Conservation (phyloP, 768 basidiomycete genomes). For the Auriculariales sp. region DNA sequence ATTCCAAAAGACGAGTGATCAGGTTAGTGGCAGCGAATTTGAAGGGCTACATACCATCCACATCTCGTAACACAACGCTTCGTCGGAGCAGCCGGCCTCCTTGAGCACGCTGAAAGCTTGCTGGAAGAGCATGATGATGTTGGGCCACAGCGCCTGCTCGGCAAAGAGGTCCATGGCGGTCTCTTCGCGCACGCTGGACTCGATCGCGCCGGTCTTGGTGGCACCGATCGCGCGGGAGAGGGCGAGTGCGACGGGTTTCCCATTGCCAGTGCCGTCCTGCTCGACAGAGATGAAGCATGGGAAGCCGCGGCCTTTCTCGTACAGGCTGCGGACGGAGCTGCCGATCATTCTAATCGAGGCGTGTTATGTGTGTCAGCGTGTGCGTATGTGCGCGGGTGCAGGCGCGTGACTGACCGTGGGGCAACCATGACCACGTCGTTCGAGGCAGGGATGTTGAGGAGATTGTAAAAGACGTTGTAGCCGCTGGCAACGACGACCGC, state of each 20-base stretch:
- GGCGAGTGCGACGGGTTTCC: constrained; percentile 31
- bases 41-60: constrained; percentile 12
- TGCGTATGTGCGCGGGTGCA: not conserved
- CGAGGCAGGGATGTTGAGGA: constrained; percentile 34
- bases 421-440: constrained; percentile 57
- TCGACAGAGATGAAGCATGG: constrained; percentile 54
- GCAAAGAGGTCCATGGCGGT: constrained; percentile 53
- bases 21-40: not conserved
- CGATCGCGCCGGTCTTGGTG: constrained; percentile 47
- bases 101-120: constrained; percentile 48
- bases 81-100: constrained; percentile 51
- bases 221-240: constrained; percentile 45
- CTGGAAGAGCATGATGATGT: constrained; percentile 51
- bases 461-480: constrained; percentile 49
- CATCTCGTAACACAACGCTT: constrained; percentile 55
- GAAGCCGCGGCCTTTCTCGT: constrained; percentile 44
- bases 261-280: constrained; percentile 40
- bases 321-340: constrained; percentile 46
- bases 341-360: constrained; percentile 40
- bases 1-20: too few species aligned
- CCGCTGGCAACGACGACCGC: constrained; percentile 48
- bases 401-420: constrained; percentile 27
- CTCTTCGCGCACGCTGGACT: constrained; percentile 46
- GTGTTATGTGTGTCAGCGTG: not conserved
- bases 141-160: constrained; percentile 32